Conservation (phyloP, 2,329 filamentous ascomycete genomes). For the Talaromyces sp. region DNA sequence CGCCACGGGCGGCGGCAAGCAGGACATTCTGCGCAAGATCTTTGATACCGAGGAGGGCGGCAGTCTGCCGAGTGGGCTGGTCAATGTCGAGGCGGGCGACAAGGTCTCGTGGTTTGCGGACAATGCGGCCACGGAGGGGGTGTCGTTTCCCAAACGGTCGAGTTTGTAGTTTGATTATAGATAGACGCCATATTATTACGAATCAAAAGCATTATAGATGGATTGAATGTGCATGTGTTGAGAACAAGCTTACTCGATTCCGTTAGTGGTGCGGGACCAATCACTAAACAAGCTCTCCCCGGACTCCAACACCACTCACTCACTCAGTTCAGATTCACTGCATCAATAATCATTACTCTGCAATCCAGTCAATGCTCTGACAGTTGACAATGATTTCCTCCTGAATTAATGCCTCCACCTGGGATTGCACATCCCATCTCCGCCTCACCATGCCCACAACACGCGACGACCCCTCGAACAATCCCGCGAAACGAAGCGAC, state of each 20-base stretch:
- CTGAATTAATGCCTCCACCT: background rate
- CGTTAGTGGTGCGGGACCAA: background rate
- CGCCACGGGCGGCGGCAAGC: constrained; percentile 83
- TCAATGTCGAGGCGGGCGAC: constrained; percentile 79
- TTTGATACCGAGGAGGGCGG: constrained; percentile 71
- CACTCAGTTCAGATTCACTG: background rate
- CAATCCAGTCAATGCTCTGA: background rate
- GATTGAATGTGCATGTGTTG: too few relatives aligned
- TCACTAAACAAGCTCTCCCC: too few relatives aligned
- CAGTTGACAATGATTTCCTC: background rate
- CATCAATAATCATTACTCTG: background rate
- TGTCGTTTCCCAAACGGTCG: constrained; percentile 72
- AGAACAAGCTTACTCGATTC: too few relatives aligned
- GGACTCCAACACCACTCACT: too few relatives aligned
- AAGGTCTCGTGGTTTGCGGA: constrained; percentile 96
- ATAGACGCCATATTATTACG: background rate
- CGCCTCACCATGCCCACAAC: constrained; percentile 11
- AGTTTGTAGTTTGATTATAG: constrained; percentile 44
- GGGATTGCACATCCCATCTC: background rate
- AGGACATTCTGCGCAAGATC: constrained; percentile 85
- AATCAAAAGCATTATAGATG: background rate
- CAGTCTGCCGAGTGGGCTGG: constrained; percentile 75
- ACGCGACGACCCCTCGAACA: constrained; percentile 10
- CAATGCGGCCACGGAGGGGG: constrained; percentile 75
- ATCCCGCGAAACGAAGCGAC: constrained; percentile 3